Evolutionary conservation across 139 green algal genomes (phyloP), one percentile per base, ranked within the genome.

Genomic region (Haematococcus sp.): DNA sequence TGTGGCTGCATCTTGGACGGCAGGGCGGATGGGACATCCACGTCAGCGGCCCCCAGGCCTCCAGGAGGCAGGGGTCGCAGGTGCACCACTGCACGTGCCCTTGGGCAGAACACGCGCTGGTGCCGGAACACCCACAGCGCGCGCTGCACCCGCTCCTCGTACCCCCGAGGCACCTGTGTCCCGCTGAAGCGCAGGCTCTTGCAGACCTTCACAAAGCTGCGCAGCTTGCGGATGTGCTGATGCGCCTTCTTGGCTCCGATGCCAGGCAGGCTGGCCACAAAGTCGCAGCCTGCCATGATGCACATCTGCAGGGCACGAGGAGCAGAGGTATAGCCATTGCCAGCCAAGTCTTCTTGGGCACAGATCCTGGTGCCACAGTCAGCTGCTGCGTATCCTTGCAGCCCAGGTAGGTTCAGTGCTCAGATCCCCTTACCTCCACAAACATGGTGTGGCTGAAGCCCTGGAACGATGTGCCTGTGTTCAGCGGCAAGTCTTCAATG

Each of bases 261-360:
- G 54, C 86, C 85, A 0, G 79, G 79, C 59, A 98, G 65, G 31
- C 77, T 84, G 35, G 84, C 76, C 52, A 98, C 78, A 75, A 98
- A 99, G 84, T 99, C 96, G 70, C 96, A 99, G 9, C 96, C 96
- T 11, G 93, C 85, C 81, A 99, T 75, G 64, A 98, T 91, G 80
- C 96, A 99, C 88, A 96, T 96, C 88, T 97, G 82, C 71, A 79
- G 15, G 31, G 11, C 16, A 33, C 22, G 63, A 52, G n/a, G n/a
- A n/a, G n/a, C n/a, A n/a, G n/a, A n/a, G n/a, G n/a, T n/a, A 60
- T 60, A n/a, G 52, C 52, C 20, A 5, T 68, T 68, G 58, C 91
- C 89, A 28, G 11, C 11, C 16, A 28, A 4, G 11, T 61, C 4
- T 16, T n/a, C 13, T 9, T n/a, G 9, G 22, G 54, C 54, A 61